Conservation (phyloP, 768 basidiomycete genomes). For the Crucibulum laeve region DNA sequence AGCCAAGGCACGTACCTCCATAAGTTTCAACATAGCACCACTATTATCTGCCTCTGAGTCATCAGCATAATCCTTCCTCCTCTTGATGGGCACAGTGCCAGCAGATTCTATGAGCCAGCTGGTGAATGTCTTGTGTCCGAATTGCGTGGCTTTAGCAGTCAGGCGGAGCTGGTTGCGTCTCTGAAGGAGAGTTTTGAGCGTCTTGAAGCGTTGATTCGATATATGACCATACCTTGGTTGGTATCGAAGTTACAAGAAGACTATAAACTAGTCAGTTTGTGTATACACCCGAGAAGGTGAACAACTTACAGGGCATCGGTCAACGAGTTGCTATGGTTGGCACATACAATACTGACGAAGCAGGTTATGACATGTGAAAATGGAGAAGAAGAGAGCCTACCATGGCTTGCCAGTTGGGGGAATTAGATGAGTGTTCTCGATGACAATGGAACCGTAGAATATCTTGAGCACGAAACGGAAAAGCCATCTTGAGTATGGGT, state of each 20-base stretch:
- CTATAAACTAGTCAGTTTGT: slow-evolving; percentile 27
- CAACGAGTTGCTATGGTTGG: slow-evolving; percentile 84
- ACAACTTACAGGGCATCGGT: slow-evolving; percentile 77
- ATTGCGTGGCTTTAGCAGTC: slow-evolving; percentile 86
- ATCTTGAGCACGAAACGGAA: slow-evolving; percentile 86
- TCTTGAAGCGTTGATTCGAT: background rate
- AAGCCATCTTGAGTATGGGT: slow-evolving; percentile 39
- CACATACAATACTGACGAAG: slow-evolving; percentile 66
- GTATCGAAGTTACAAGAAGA: slow-evolving; percentile 70
- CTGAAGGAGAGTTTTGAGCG: slow-evolving; percentile 26
- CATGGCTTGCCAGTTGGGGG: slow-evolving; percentile 73
- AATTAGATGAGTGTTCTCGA: slow-evolving; percentile 72
- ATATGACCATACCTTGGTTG: slow-evolving; percentile 34
- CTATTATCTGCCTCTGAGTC: slow-evolving; percentile 55
- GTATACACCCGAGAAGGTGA: background rate
- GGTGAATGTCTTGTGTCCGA: slow-evolving; percentile 78
- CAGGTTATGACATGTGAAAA: background rate
- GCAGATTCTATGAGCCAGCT: slow-evolving; percentile 89
- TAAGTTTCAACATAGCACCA: slow-evolving; percentile 61
- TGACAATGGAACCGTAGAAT: slow-evolving; percentile 86
- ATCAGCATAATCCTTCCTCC: slow-evolving; percentile 65
- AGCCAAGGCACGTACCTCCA: slow-evolving; percentile 41
- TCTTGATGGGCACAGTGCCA: slow-evolving; percentile 80
- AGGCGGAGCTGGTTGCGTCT: slow-evolving; percentile 76
- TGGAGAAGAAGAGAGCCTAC: slow-evolving; percentile 27